phyloP scores from a whole-genome alignment of 2,329 filamentous ascomycete genomes.

The Pseudocercospora fijiensis region DNA sequence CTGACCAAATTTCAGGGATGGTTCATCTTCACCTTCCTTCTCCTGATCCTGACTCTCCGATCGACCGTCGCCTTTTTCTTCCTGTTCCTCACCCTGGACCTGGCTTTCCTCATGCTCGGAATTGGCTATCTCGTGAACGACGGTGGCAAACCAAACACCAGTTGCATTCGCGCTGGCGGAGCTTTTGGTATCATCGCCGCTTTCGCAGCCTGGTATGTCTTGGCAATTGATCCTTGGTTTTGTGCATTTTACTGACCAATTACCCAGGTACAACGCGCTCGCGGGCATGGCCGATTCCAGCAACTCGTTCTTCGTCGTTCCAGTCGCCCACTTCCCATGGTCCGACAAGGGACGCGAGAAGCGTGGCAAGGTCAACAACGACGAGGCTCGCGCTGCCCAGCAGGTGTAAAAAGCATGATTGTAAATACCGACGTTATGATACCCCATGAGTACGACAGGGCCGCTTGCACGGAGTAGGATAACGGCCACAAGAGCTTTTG shows the following conservation, averaged over 20 bases:
- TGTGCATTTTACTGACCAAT: background rate
- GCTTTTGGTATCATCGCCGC: slow-evolving; percentile 55
- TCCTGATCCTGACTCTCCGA: slow-evolving; percentile 55
- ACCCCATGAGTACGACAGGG: slow-evolving; percentile 5
- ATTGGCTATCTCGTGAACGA: slow-evolving; percentile 53
- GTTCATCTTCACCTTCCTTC: slow-evolving; percentile 59
- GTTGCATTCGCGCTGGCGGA: slow-evolving; percentile 54
- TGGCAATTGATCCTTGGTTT: background rate
- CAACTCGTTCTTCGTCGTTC: slow-evolving; percentile 83
- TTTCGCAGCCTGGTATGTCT: slow-evolving; percentile 50
- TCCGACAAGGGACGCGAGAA: slow-evolving; percentile 69
- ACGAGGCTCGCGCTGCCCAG: slow-evolving; percentile 36
- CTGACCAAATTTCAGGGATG: slow-evolving; percentile 43
- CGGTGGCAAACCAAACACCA: slow-evolving; percentile 42
- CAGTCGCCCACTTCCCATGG: slow-evolving; percentile 94
- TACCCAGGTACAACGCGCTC: slow-evolving; percentile 49
- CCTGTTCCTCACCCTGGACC: slow-evolving; percentile 58
- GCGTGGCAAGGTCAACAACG: slow-evolving; percentile 51
- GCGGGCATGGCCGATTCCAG: slow-evolving; percentile 56
- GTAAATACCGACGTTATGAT: background rate
- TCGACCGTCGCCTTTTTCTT: slow-evolving; percentile 60
- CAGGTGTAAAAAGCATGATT: slow-evolving; percentile 18
- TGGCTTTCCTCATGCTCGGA: slow-evolving; percentile 59
- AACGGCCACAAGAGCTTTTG: background rate
- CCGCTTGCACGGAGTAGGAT: slow-evolving; percentile 3